A percentile compares a stretch with the other conserved stretches of the same genome.
Evolutionary conservation across 306 rosid species (phyloP).

Genomic region (Acacia crassicarpa): DNA sequence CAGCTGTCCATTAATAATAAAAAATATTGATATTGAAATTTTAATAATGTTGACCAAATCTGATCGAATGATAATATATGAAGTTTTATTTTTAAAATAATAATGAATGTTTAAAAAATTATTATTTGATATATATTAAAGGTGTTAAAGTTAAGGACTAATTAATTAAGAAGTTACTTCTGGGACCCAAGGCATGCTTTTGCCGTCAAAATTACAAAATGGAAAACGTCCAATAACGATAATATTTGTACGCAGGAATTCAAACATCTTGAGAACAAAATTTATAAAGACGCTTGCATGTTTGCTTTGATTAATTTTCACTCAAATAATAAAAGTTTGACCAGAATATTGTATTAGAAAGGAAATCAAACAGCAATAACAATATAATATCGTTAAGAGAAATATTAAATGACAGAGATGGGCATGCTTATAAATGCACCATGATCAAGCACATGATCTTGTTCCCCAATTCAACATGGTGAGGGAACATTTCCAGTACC

Average conservation of each 20-base stretch:
- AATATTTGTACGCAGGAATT: background rate
- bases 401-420: constrained; percentile 13
- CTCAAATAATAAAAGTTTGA: background rate
- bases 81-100: no score
- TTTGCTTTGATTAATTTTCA: background rate
- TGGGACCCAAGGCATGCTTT: no score
- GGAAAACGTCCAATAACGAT: background rate
- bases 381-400: background rate
- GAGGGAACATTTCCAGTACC: constrained; percentile 46
- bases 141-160: no score
- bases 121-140: no score
- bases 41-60: no score
- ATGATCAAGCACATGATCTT: constrained; percentile 65
- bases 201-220: background rate
- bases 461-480: constrained; percentile 53
- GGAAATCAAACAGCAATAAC: background rate
- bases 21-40: no score
- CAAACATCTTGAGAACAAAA: background rate
- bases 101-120: no score
- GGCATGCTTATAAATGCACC: constrained; percentile 56
- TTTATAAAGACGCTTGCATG: background rate
- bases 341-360: background rate
- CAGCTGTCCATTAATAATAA: no score
- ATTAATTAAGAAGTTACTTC: no score
- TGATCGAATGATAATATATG: no score